phyloP scores from a whole-genome alignment of 176 grass and related monocot genomes.

The Cenchrus americanus region DNA sequence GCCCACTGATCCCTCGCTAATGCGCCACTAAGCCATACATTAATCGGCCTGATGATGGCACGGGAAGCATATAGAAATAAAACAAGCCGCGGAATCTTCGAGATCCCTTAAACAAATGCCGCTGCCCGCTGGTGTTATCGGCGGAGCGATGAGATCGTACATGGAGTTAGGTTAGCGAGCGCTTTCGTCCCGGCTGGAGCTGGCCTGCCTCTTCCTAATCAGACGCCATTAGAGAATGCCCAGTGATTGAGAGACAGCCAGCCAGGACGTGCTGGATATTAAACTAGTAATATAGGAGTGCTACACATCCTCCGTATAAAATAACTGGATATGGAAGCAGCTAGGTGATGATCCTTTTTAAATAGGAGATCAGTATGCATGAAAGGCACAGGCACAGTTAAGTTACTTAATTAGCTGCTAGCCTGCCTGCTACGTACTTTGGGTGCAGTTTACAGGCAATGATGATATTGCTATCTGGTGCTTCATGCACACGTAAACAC shows the following conservation, averaged over 20 bases:
- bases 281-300: constrained; percentile 15
- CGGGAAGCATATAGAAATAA: constrained; percentile 25
- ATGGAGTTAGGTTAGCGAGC: constrained; percentile 40
- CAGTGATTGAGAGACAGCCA: constrained; percentile 45
- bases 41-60: background rate
- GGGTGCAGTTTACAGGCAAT: background rate
- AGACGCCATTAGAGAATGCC: constrained; percentile 30
- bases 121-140: background rate
- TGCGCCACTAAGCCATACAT: constrained; percentile 17
- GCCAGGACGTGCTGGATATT: background rate
- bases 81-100: constrained; percentile 15
- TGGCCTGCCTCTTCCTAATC: constrained; percentile 29
- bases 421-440: too few relatives aligned
- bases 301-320: background rate
- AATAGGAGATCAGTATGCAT: too few relatives aligned
- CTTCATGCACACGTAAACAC: constrained; percentile 20
- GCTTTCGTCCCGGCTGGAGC: constrained; percentile 38
- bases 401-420: background rate
- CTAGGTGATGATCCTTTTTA: background rate
- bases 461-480: constrained; percentile 2
- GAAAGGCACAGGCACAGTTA: background rate
- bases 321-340: background rate
- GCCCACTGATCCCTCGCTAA: constrained; percentile 25
- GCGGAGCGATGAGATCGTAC: constrained; percentile 8
- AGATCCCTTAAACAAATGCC: constrained; percentile 2